phyloP scores from a whole-genome alignment of 352 stramenopile species.

The Phytophthora agathidicida region DNA sequence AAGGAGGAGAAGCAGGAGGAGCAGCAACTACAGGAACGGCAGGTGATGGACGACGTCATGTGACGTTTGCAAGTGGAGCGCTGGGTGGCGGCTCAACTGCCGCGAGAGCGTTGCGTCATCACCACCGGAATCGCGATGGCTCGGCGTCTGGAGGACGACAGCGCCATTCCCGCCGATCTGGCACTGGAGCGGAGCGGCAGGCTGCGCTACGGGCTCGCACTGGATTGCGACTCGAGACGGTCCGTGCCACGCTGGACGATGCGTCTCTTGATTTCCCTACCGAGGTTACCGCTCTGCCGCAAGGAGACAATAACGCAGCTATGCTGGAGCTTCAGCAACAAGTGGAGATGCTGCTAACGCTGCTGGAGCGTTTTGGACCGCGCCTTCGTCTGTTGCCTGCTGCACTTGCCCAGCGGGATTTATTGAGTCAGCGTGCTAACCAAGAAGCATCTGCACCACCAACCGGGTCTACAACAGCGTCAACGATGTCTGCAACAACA shows the following conservation, averaged over 20 bases:
- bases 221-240: conserved; percentile 40
- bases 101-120: conserved; percentile 28
- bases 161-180: conserved; percentile 22
- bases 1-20: conserved; percentile 20
- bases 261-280: conserved; percentile 32
- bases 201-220: conserved; percentile 42
- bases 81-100: conserved; percentile 4
- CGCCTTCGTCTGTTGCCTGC: conserved; percentile 52
- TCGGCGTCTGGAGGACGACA: conserved; percentile 9
- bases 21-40: not conserved
- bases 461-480: not conserved
- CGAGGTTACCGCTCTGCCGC: conserved; percentile 19
- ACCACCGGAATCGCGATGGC: conserved; percentile 32
- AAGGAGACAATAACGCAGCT: conserved; percentile 22
- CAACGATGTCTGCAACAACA: not conserved
- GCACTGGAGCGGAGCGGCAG: conserved; percentile 32
- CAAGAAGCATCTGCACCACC: not conserved
- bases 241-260: conserved; percentile 54
- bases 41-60: conserved; percentile 17
- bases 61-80: conserved; percentile 22
- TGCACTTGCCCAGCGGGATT: conserved; percentile 44
- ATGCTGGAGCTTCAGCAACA: conserved; percentile 56
- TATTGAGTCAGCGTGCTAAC: conserved; percentile 15
- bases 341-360: conserved; percentile 48
- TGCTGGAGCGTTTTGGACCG: conserved; percentile 55